phyloP scores from a whole-genome alignment of 2,329 filamentous ascomycete genomes.

The Botrytis byssoidea region DNA sequence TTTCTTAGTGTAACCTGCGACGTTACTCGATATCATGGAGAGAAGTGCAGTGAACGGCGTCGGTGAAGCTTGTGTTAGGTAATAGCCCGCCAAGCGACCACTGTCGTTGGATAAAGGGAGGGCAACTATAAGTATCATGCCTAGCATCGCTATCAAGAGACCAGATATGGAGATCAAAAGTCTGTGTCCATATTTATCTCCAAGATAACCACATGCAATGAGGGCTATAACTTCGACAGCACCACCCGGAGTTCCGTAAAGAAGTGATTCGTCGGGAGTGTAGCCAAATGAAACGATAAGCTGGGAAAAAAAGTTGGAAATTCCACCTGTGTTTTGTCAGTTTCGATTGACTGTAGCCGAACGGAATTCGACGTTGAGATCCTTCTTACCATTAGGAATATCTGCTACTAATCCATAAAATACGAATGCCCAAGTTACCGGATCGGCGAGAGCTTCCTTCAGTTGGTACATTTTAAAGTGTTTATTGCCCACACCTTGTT shows the following conservation, averaged over 20 bases:
- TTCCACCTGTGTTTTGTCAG: slow-evolving; percentile 44
- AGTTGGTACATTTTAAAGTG: slow-evolving; percentile 54
- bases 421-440: slow-evolving; percentile 42
- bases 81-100: slow-evolving; percentile 43
- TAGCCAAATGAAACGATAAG: slow-evolving; percentile 52
- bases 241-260: slow-evolving; percentile 37
- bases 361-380: background rate
- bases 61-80: slow-evolving; percentile 56
- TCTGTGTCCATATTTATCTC: slow-evolving; percentile 33
- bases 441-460: slow-evolving; percentile 45
- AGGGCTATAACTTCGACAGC: slow-evolving; percentile 35
- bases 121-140: slow-evolving; percentile 40
- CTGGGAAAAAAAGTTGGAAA: slow-evolving; percentile 57
- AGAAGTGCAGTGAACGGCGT: slow-evolving; percentile 43
- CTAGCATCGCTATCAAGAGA: slow-evolving; percentile 39
- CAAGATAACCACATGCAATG: slow-evolving; percentile 33
- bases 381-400: slow-evolving; percentile 36
- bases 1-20: slow-evolving; percentile 51
- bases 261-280: slow-evolving; percentile 36
- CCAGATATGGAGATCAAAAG: slow-evolving; percentile 40
- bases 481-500: slow-evolving; percentile 56
- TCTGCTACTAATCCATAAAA: slow-evolving; percentile 44
- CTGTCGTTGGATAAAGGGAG: slow-evolving; percentile 41
- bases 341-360: background rate
- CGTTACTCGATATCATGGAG: slow-evolving; percentile 44